These are phyloP conservation scores for Ensete ventricosum DNA, from an alignment of 176 grass and related monocot genomes.

Conservation along the genomic window DNA sequence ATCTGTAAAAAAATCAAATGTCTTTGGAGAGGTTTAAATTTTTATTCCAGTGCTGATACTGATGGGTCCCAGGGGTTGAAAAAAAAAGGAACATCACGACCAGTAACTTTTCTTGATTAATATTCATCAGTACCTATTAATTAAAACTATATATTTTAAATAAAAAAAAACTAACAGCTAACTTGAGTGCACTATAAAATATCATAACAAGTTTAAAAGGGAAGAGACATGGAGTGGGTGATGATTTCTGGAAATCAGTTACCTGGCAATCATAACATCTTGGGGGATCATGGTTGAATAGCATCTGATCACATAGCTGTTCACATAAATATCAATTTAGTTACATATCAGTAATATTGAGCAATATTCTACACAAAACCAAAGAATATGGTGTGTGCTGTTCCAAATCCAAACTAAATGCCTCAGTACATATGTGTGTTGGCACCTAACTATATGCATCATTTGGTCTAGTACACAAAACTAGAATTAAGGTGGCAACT, in stretches of 20 bases:
- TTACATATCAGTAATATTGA: constrained; percentile 4
- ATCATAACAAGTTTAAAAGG: neutral
- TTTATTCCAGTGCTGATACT: no score
- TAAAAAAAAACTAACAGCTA: neutral
- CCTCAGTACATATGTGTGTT: neutral
- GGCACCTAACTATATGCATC: neutral
- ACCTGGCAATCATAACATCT: constrained; percentile 75
- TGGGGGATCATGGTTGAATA: constrained; percentile 81
- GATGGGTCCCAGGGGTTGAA: no score
- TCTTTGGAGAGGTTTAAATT: no score
- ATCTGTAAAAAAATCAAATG: no score
- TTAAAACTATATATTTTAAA: neutral
- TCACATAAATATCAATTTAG: constrained; percentile 11
- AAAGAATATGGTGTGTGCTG: neutral
- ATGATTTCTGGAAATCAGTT: constrained; percentile 11
- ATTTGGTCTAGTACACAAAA: neutral
- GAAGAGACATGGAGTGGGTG: neutral
- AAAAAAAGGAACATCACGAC: no score
- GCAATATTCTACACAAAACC: neutral
- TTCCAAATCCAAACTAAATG: neutral
- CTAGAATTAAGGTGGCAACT: no score
- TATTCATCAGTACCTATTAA: neutral
- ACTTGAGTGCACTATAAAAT: neutral
- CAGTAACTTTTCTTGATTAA: no score
- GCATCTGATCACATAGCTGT: constrained; percentile 81